Evolutionary conservation across 495 filamentous ascomycete genomes (phyloP), one percentile per base, ranked within the genome.

Genomic region (Cenococcum geophilum): DNA sequence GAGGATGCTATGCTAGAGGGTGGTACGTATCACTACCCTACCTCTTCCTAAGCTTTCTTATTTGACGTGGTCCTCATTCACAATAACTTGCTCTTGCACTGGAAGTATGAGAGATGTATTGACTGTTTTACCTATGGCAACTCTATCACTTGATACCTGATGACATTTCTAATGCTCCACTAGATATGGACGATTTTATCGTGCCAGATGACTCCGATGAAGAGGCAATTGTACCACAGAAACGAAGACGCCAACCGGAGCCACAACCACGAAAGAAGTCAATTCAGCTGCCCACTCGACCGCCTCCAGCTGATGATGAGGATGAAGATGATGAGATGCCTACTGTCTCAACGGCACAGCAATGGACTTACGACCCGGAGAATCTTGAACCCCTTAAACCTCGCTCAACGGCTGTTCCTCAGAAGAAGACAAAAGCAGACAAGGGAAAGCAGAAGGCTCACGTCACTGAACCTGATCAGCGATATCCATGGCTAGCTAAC

Each of bases 401-500:
- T 16, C 78, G 81, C 63, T 66, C 72, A 21, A 62, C 73, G 6
- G 71, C 75, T 51, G 43, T 64, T n/a, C 34, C 73, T 1, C 57
- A 71, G 0, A 80, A 79, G 50, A 79, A 77, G 20, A 68, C 83
- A 18, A 43, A 63, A 9, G 37, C 64, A 6, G 75, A 76, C 12
- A 77, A 77, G 22, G 73, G 73, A 47, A 96, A 96, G 69, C 80
- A 83, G 52, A 92, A 91, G 67, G 86, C 87, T 14, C 87, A 90
- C 65, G 80, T 79, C 16, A 86, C 80, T 34, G 89, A 95, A 22
- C 91, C 91, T 1, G 88, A 92, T 55, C 77, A 88, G 43, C 82
- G 95, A 65, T 92, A 97, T 70, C 68, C 85, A 1, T 99, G 95
- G 95, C 80, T 99, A 55, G 95, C 89, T 21, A 83, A 90, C 56